phyloP scores from a whole-genome alignment of 2,329 filamentous ascomycete genomes.

The Colletotrichum liaoningense region DNA sequence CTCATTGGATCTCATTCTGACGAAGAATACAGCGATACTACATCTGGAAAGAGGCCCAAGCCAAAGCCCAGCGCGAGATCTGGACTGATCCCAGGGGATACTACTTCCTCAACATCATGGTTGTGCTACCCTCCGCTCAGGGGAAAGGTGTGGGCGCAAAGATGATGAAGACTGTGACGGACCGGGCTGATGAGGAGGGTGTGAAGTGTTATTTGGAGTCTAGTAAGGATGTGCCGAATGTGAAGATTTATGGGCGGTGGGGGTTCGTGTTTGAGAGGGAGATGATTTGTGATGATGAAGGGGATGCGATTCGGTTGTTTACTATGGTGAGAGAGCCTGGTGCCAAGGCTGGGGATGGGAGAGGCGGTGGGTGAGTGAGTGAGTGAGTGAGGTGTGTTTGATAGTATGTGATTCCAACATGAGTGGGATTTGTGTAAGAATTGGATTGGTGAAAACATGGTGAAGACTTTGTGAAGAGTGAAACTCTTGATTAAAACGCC shows the following conservation, averaged over 20 bases:
- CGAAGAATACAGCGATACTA: conserved; percentile 66
- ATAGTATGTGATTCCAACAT: background rate
- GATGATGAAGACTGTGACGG: conserved; percentile 72
- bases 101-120: conserved; percentile 82
- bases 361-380: background rate
- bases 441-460: too few relatives aligned
- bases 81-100: conserved; percentile 77
- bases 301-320: conserved; percentile 64
- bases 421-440: too few relatives aligned
- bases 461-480: too few relatives aligned
- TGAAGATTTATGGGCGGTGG: conserved; percentile 76
- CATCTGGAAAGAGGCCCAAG: conserved; percentile 78
- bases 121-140: conserved; percentile 73
- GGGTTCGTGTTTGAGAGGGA: conserved; percentile 74
- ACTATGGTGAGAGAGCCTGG: conserved; percentile 58
- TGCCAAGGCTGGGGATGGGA: background rate
- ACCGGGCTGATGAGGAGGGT: conserved; percentile 72
- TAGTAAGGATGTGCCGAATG: conserved; percentile 74
- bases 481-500: too few relatives aligned
- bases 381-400: background rate
- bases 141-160: conserved; percentile 74
- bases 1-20: background rate
- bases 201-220: conserved; percentile 78
- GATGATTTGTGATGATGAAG: conserved; percentile 74
- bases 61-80: conserved; percentile 67